phyloP scores from a whole-genome alignment of 176 grass and related monocot species.

The Hyparrhenia diplandra region DNA sequence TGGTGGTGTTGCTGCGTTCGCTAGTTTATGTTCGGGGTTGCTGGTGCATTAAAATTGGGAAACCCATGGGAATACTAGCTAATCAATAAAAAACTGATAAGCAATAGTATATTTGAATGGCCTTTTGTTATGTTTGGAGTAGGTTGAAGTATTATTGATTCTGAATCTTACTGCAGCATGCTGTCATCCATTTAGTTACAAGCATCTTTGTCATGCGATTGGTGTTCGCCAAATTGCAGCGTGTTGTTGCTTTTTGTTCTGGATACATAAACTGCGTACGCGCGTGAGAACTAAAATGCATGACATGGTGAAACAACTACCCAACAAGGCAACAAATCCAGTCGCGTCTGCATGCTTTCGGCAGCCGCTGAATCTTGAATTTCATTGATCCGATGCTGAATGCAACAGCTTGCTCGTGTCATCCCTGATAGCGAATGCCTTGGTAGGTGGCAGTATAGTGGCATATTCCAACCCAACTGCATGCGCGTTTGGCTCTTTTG shows the following conservation, averaged over 20 bases:
- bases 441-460: background rate
- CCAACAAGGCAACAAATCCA: background rate
- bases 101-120: constrained; percentile 9
- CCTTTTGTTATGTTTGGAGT: background rate
- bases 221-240: background rate
- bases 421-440: background rate
- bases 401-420: background rate
- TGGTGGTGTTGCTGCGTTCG: background rate
- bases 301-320: background rate
- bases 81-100: constrained; percentile 11
- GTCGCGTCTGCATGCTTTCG: background rate
- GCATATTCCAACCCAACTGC: background rate
- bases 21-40: constrained; percentile 9
- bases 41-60: constrained; percentile 26
- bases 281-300: background rate
- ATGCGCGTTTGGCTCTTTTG: background rate
- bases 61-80: constrained; percentile 32
- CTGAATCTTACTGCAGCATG: background rate
- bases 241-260: background rate
- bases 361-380: constrained; percentile 24
- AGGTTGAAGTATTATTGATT: background rate
- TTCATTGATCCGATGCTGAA: background rate
- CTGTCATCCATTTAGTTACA: background rate
- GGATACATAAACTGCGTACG: background rate
- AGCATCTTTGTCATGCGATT: background rate